Evolutionary conservation across 164 flowering plant genomes (phyloP).

Genomic region (Piper longum): DNA sequence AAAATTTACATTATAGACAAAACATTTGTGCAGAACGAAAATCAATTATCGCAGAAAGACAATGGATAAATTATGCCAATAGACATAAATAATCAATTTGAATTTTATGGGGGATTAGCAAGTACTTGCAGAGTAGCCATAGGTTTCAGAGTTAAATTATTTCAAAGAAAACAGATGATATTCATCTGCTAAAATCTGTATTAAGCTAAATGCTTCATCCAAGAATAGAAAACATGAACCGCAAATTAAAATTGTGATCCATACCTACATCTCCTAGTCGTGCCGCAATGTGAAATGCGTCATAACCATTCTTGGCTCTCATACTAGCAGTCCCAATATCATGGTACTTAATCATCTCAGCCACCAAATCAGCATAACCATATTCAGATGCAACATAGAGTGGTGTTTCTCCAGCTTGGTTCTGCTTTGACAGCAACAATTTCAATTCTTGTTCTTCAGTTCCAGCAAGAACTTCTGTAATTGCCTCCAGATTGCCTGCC

Average conservation of each 20-base stretch:
- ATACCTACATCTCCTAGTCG: slow-evolving; percentile 88
- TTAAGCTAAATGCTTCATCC: not conserved
- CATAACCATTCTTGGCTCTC: slow-evolving; percentile 84
- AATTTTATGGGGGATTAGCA: not conserved
- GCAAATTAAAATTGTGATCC: not conserved
- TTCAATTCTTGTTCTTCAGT: slow-evolving; percentile 36
- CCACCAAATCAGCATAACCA: slow-evolving; percentile 65
- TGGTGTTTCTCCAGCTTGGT: slow-evolving; percentile 77
- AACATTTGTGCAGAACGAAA: not conserved
- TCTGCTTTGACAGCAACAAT: slow-evolving; percentile 48
- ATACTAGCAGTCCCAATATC: slow-evolving; percentile 57
- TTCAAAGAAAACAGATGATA: not conserved
- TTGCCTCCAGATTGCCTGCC: slow-evolving; percentile 39
- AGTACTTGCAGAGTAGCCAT: not conserved
- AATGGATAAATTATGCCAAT: no score
- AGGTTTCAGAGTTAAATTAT: not conserved
- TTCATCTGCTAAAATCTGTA: not conserved
- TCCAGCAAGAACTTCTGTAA: slow-evolving; percentile 27
- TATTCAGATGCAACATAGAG: slow-evolving; percentile 81
- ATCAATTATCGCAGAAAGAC: no score
- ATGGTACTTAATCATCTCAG: slow-evolving; percentile 61
- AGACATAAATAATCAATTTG: not conserved
- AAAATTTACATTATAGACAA: not conserved
- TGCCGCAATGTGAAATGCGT: slow-evolving; percentile 92
- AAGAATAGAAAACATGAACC: not conserved